These are phyloP conservation scores for Pseudogymnoascus sp. DNA, from an alignment of 2,329 filamentous ascomycete species.

Conservation along the genomic window DNA sequence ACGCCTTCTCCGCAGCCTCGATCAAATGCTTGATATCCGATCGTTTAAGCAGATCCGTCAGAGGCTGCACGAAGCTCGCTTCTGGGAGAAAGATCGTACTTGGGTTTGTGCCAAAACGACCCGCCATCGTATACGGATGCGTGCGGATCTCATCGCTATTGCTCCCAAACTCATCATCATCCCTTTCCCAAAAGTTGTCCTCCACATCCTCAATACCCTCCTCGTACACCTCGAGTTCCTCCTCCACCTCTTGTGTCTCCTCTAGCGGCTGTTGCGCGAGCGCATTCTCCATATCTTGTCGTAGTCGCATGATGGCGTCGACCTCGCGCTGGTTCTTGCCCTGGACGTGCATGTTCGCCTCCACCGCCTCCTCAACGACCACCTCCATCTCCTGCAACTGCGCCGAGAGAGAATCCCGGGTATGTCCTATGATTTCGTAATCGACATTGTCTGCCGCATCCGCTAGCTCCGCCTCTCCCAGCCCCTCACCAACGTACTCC, in stretches of 20 bases:
- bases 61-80: conserved; percentile 58
- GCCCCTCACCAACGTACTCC: conserved; percentile 14
- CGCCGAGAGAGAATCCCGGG: background rate
- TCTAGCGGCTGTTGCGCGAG: conserved; percentile 20
- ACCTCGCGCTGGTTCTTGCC: conserved; percentile 25
- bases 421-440: background rate
- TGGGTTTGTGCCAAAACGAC: conserved; percentile 66
- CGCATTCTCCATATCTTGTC: conserved; percentile 25
- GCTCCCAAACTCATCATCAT: conserved; percentile 10
- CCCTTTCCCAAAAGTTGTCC: conserved; percentile 14
- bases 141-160: conserved; percentile 41
- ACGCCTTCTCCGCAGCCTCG: conserved; percentile 60
- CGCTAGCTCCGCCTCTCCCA: conserved; percentile 26
- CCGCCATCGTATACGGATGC: conserved; percentile 66
- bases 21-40: conserved; percentile 67
- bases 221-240: conserved; percentile 18
- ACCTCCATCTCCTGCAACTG: conserved; percentile 23
- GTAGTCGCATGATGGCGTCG: conserved; percentile 24
- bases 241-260: conserved; percentile 17
- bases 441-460: conserved; percentile 25
- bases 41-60: conserved; percentile 57
- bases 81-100: conserved; percentile 68
- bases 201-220: conserved; percentile 17
- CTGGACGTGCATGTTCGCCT: conserved; percentile 18
- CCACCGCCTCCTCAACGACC: conserved; percentile 25